Percentiles rank a stretch among this genome's conserved stretches.
Evolutionary conservation across 129 eudicot genomes (phyloP).

Genomic region (Flaveria bidentis): DNA sequence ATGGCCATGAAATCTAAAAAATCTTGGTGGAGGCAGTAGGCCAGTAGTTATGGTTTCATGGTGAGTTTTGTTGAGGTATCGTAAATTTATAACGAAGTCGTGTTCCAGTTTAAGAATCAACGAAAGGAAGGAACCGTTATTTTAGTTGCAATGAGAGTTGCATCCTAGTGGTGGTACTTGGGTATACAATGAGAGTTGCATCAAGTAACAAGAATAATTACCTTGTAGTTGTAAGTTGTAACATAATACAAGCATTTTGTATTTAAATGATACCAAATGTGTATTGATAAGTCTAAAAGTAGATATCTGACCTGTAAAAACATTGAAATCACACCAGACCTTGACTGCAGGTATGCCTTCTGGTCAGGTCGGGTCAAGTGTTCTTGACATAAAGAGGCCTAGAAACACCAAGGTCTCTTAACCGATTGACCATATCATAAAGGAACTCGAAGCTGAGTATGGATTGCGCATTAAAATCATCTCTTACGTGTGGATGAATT

Average conservation of each 20-base stretch:
- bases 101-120: too few relatives aligned
- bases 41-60: too few relatives aligned
- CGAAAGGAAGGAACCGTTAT: too few relatives aligned
- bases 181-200: slow-evolving; percentile 7
- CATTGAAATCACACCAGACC: slow-evolving; percentile 28
- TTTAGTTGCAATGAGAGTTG: too few relatives aligned
- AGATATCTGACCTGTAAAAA: background rate
- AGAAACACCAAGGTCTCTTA: slow-evolving; percentile 62
- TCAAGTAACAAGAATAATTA: background rate
- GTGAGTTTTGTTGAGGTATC: too few relatives aligned
- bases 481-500: slow-evolving; percentile 76
- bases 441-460: slow-evolving; percentile 80
- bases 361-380: background rate
- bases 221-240: slow-evolving; percentile 12
- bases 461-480: slow-evolving; percentile 67
- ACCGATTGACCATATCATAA: slow-evolving; percentile 61
- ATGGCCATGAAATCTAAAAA: too few relatives aligned
- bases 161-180: background rate
- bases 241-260: background rate
- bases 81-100: too few relatives aligned
- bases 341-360: slow-evolving; percentile 28
- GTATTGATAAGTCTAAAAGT: slow-evolving; percentile 9
- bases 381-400: slow-evolving; percentile 68
- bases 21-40: too few relatives aligned
- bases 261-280: slow-evolving; percentile 1